These are phyloP conservation scores for Euphorbia tirucalli DNA, from an alignment of 345 rosid species.

Conservation along the genomic window DNA sequence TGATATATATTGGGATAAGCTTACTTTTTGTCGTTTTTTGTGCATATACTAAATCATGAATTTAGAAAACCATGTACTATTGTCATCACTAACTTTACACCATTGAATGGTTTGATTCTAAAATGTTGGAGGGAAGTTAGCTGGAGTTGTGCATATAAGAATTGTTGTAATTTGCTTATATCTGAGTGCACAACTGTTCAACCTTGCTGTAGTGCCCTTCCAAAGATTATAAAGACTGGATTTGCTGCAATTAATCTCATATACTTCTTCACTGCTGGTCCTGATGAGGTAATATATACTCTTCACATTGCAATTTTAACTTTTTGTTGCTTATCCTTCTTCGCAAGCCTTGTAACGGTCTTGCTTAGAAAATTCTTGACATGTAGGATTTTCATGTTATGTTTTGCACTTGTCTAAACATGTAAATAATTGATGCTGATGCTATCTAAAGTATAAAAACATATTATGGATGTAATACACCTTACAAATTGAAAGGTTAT, in stretches of 20 bases:
- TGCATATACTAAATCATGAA: background rate
- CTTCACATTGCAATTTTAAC: background rate
- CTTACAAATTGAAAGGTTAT: background rate
- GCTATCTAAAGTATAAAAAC: background rate
- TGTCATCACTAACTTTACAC: background rate
- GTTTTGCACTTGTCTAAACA: background rate
- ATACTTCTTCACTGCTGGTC: slow-evolving; percentile 96
- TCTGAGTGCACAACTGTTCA: slow-evolving; percentile 3
- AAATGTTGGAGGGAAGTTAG: background rate
- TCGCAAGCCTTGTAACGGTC: background rate
- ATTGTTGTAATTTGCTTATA: background rate
- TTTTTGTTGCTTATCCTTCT: background rate
- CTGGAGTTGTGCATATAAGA: background rate
- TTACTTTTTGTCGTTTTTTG: background rate
- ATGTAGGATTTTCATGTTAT: background rate
- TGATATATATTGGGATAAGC: background rate
- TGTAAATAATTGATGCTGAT: background rate
- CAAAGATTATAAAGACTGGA: slow-evolving; percentile 96
- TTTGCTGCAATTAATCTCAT: slow-evolving; percentile 94
- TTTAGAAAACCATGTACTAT: background rate
- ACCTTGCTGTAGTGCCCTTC: slow-evolving; percentile 66
- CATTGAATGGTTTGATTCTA: background rate
- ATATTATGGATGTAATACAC: background rate
- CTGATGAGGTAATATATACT: slow-evolving; percentile 72
- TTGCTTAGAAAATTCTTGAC: background rate